These are phyloP conservation scores for Solanum arcanum DNA, from an alignment of 257 asterid genomes.

Conservation along the genomic window DNA sequence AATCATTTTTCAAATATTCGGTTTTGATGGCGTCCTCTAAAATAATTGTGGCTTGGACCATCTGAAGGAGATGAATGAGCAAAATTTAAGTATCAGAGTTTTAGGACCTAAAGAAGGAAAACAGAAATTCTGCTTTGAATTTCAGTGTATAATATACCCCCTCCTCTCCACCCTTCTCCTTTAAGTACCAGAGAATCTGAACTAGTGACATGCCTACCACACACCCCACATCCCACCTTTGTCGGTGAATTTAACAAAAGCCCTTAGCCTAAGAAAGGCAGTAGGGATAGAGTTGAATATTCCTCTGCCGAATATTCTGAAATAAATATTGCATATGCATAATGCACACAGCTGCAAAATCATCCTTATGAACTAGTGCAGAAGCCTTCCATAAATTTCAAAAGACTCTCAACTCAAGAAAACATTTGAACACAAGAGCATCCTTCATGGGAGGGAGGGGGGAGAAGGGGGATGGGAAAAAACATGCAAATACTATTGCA, in stretches of 20 bases:
- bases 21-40: conserved; percentile 74
- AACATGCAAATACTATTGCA: background rate
- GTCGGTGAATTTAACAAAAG: background rate
- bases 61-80: conserved; percentile 31
- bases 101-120: background rate
- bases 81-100: background rate
- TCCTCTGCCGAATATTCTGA: background rate
- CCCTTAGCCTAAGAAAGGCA: background rate
- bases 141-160: background rate
- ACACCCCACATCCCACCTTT: background rate
- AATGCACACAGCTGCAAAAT: background rate
- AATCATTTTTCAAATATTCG: conserved; percentile 48
- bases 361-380: background rate
- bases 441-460: background rate
- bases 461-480: background rate
- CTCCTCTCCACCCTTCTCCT: background rate
- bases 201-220: background rate
- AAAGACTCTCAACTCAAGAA: background rate
- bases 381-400: background rate
- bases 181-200: background rate
- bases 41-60: conserved; percentile 63
- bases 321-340: background rate
- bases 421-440: background rate
- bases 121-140: background rate
- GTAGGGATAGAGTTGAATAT: background rate